Evolutionary conservation across 371 early-diverging fungal genomes (phyloP), one percentile per base, ranked within the genome.

Genomic region (Circinella umbellata): DNA sequence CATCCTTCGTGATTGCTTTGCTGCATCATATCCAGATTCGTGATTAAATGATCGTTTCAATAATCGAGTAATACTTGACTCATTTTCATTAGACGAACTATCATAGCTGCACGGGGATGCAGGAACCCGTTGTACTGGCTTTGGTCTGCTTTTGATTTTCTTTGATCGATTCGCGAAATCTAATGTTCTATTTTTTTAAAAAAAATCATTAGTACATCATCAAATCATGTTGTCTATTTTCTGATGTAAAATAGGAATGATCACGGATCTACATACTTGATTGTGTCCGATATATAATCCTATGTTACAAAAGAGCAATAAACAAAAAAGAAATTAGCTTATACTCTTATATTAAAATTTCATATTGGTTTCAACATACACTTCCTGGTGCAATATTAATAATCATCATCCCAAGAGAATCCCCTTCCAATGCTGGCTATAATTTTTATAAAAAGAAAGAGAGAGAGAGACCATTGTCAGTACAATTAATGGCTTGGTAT

Each of bases 131-230:
- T 51, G 51, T 1, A 51, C 57, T 3, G 42, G 66, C 18, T 68
- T 66, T 0, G 76, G 68, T 38, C 73, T 77, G 53, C 89, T 91
- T 46, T 86, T 87, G 55, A 93, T 89, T 67, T 85, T 77, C 42
- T 87, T 86, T 14, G 89, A 87, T 68, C 89, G 88, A 11, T 80
- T 80, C 5, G 93, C 92, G 86, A 92, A 93, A 60, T 86, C 88
- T 59, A 93, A 77, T 18, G 93, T 90, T 46, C 80, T 87, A 77
- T 8, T 61, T 61, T 36, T 35, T 17, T 6, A 10, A 35, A 49
- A 55, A 53, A 7, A 27, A 42, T n/a, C 27, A 42, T 42, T 20
- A 64, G 51, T 63, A 37, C 36, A 14, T 27, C 36, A 57, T 15
- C 36, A 63, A 18, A 34, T 15, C 20, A 61, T n/a, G 8, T 17